Evolutionary conservation across 2,329 filamentous ascomycete species (phyloP).

Genomic region (Arthrobotrys musiformis): DNA sequence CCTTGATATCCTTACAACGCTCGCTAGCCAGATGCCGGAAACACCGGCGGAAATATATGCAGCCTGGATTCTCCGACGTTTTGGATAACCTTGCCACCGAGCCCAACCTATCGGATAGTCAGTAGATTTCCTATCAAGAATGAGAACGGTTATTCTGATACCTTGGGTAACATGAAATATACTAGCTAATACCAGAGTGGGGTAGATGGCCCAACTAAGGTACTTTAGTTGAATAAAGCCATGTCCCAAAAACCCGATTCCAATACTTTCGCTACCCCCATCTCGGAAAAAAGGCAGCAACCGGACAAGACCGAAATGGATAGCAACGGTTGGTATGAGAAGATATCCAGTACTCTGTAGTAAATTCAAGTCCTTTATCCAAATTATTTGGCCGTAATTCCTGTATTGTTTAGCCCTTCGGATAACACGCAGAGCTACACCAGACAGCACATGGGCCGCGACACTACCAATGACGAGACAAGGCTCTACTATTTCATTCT

Average conservation of each 20-base stretch:
- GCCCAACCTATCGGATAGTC: conserved; percentile 49
- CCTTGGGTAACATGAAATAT: conserved; percentile 58
- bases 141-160: conserved; percentile 16
- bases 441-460: conserved; percentile 78
- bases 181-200: conserved; percentile 54
- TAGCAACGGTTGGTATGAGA: conserved; percentile 72
- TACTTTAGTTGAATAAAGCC: conserved; percentile 69
- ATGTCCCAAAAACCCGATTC: conserved; percentile 83
- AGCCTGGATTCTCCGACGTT: conserved; percentile 33
- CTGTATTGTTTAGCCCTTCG: conserved; percentile 76
- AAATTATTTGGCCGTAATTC: conserved; percentile 75
- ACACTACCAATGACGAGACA: conserved; percentile 81
- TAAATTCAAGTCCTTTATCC: conserved; percentile 70
- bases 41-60: conserved; percentile 34
- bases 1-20: conserved; percentile 54
- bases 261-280: conserved; percentile 86
- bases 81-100: conserved; percentile 45
- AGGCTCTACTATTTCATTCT: conserved; percentile 79
- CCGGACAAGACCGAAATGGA: conserved; percentile 81
- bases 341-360: conserved; percentile 77
- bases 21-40: conserved; percentile 57
- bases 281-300: conserved; percentile 78
- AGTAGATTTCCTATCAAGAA: not conserved
- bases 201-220: conserved; percentile 57
- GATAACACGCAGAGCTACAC: conserved; percentile 79